Base-by-base conservation (phyloP, 352 stramenopile species). In the Pythium apleroticum region DNA sequence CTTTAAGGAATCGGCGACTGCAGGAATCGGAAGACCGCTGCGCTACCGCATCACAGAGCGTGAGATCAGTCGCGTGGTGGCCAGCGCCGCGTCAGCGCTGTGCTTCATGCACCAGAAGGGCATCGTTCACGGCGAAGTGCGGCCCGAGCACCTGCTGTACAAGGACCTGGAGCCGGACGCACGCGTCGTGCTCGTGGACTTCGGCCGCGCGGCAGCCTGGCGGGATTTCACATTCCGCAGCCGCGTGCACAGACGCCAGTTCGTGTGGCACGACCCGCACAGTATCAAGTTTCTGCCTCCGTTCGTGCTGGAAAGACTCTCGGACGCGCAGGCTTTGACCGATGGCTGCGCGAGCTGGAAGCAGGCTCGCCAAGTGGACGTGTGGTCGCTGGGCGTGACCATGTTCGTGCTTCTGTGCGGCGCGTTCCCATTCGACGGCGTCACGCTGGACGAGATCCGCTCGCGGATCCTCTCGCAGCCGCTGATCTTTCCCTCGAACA, bases 141-240 rank as follows among this genome's bases (percentile, higher is more conserved):
- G 84, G 0, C 86, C 82, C 0, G 84, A 95, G 68, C 84, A 95
- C 61, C 57, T 95, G 48, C 74, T 95, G 0, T 92, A 86, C 59
- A 86, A 68, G 41, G 82, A 91, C 33, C 52, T 74, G 17, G 86
- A 92, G 65, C 75, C 79, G 0, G 76, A 89, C 54, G 70, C 84
- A 24, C 77, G 81, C 25, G 79, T 90, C 20, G 27, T 93, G 49
- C 65, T 93, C 24, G 79, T 71, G 0, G 78, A 84, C 35, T 93
- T 93, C 61, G 84, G 84, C 1, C 81, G 84, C 22, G 78, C 84
- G 1, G 73, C 69, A 8, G 71, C 65, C 17, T 91, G 80, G 81
- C 39, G 48, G 0, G 54, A 63, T 0, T 56, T 81, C 45, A 71
- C 74, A 27, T 74, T 81, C 60, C 59, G 39, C 22, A 73, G 57